A percentile compares a stretch with the other conserved stretches of the same genome.
Conservation (phyloP, 2,329 filamentous ascomycete genomes). For the Drechmeria coniospora region DNA sequence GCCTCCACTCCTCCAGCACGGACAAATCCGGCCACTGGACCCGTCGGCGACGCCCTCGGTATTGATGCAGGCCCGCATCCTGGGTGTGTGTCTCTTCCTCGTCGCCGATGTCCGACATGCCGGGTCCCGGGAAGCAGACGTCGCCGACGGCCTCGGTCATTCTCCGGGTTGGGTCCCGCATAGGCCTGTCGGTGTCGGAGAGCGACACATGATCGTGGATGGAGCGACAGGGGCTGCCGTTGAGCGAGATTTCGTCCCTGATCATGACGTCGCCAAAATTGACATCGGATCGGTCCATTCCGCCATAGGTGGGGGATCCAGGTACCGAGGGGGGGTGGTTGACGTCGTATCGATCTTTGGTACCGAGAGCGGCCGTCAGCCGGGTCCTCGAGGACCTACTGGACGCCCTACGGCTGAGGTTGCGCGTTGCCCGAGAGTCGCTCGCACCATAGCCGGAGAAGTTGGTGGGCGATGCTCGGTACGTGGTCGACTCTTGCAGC, state of each 20-base stretch:
- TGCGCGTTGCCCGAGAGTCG: conserved; percentile 19
- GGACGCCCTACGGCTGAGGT: conserved; percentile 29
- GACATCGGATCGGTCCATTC: conserved; percentile 33
- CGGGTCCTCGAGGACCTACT: conserved; percentile 35
- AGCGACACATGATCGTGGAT: conserved; percentile 16
- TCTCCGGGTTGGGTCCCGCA: conserved; percentile 20
- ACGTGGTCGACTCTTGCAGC: conserved; percentile 23
- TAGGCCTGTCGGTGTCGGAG: conserved; percentile 12
- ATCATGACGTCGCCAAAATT: conserved; percentile 57
- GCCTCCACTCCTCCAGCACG: conserved; percentile 77
- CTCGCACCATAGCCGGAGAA: conserved; percentile 26
- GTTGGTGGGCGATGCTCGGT: conserved; percentile 8
- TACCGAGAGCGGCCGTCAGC: conserved; percentile 16
- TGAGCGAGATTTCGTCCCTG: conserved; percentile 42
- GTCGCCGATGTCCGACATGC: conserved; percentile 62
- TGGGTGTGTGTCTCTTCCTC: conserved; percentile 50
- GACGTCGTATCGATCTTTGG: conserved; percentile 39
- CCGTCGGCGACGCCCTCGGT: conserved; percentile 39
- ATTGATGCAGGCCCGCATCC: conserved; percentile 19
- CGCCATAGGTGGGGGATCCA: conserved; percentile 39
- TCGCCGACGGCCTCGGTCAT: conserved; percentile 61
- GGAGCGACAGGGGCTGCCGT: conserved; percentile 14
- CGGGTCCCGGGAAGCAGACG: conserved; percentile 72
- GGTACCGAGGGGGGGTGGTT: conserved; percentile 57
- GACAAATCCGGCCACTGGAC: conserved; percentile 75